A percentile compares a stretch with the other conserved stretches of the same genome.
These are phyloP conservation scores for Ceratobasidium sp. DNA, from an alignment of 1,284 basidiomycete species.

Conservation along the genomic window DNA sequence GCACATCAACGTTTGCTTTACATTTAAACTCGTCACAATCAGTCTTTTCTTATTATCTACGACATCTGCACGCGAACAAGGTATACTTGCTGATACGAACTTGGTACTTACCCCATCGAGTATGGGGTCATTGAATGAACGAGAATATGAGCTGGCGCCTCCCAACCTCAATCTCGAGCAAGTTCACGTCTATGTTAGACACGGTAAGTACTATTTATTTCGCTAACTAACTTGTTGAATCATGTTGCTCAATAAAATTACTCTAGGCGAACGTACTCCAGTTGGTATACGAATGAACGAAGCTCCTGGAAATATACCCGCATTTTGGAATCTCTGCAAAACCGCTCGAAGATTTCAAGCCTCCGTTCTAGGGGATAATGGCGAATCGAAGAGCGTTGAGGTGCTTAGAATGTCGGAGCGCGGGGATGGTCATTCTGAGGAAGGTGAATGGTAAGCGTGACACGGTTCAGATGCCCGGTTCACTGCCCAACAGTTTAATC, in stretches of 20 bases:
- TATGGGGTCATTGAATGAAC: slow-evolving; percentile 20
- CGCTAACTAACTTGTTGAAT: not conserved
- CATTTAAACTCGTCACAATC: slow-evolving; percentile 1
- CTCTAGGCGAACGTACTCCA: slow-evolving; percentile 76
- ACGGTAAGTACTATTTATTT: slow-evolving; percentile 65
- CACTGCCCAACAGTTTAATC: slow-evolving; percentile 9
- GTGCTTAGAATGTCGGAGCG: slow-evolving; percentile 68
- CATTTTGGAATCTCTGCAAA: slow-evolving; percentile 78
- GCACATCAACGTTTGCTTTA: not conserved
- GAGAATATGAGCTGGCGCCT: slow-evolving; percentile 69
- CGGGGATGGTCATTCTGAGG: slow-evolving; percentile 65
- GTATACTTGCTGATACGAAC: not conserved
- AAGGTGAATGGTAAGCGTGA: slow-evolving; percentile 73
- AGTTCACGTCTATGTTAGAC: slow-evolving; percentile 79
- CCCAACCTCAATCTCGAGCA: slow-evolving; percentile 71
- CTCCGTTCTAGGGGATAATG: slow-evolving; percentile 60
- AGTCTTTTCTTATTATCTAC: slow-evolving; percentile 1
- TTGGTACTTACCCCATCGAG: not conserved
- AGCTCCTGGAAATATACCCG: slow-evolving; percentile 74
- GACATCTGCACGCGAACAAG: slow-evolving; percentile 8
- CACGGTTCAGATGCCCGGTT: not conserved
- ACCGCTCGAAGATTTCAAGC: slow-evolving; percentile 68
- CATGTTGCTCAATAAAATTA: not conserved
- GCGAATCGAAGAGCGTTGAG: slow-evolving; percentile 55
- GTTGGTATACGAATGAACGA: slow-evolving; percentile 73